phyloP scores from a whole-genome alignment of 805 yeast species.

The Cyberlindnera lachancei region DNA sequence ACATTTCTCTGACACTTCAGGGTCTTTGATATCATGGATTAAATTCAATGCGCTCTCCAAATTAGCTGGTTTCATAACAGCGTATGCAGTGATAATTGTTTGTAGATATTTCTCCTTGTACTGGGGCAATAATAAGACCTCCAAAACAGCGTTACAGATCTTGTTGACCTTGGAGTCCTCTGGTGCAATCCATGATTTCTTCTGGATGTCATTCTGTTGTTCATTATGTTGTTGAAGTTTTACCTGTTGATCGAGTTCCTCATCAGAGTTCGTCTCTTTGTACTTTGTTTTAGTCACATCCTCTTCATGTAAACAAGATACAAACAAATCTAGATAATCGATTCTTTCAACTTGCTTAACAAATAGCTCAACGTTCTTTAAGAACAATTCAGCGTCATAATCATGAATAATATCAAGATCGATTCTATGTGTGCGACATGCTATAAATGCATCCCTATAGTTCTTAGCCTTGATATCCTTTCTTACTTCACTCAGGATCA shows the following conservation, averaged over 20 bases:
- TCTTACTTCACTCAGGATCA: conserved; percentile 83
- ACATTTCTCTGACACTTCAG: conserved; percentile 45
- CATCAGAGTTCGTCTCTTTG: conserved; percentile 50
- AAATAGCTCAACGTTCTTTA: conserved; percentile 54
- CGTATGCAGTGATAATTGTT: conserved; percentile 82
- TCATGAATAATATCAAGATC: conserved; percentile 88
- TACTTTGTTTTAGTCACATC: conserved; percentile 81
- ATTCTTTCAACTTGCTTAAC: conserved; percentile 62
- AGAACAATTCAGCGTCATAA: conserved; percentile 67
- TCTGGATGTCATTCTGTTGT: conserved; percentile 22
- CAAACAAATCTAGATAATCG: conserved; percentile 77
- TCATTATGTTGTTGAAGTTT: conserved; percentile 28
- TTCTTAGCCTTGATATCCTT: conserved; percentile 47
- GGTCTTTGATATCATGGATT: conserved; percentile 44
- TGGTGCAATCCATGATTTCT: conserved; percentile 29
- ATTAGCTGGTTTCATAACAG: conserved; percentile 86
- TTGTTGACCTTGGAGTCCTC: conserved; percentile 57
- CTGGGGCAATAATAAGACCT: conserved; percentile 42
- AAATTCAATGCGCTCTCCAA: conserved; percentile 63
- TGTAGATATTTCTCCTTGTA: conserved; percentile 57
- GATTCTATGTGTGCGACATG: conserved; percentile 87
- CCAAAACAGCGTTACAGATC: conserved; percentile 65
- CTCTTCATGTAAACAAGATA: conserved; percentile 79
- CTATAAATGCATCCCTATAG: conserved; percentile 67
- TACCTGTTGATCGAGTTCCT: conserved; percentile 24